phyloP scores from a whole-genome alignment of 441 rosid genomes.

The Hypseocharis bilobata region DNA sequence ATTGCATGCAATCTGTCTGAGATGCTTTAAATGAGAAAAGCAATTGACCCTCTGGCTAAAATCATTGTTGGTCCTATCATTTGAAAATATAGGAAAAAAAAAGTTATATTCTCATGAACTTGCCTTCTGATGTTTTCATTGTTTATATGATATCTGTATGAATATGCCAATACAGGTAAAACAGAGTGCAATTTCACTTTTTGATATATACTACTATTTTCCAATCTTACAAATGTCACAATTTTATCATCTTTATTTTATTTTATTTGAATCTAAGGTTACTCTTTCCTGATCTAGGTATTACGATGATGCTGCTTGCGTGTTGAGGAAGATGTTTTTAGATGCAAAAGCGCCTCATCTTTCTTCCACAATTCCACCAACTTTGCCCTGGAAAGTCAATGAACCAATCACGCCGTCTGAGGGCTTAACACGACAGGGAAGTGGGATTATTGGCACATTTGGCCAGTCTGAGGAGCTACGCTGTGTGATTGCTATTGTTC shows the following conservation, averaged over 20 bases:
- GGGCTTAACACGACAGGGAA: constrained; percentile 95
- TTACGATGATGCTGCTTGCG: constrained; percentile 98
- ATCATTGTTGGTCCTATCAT: no score
- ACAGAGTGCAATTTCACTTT: background rate
- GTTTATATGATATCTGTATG: background rate
- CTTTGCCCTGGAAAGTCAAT: constrained; percentile 87
- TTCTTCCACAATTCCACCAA: constrained; percentile 83
- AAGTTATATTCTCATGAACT: background rate
- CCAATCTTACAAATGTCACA: background rate
- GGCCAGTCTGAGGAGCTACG: constrained; percentile 98
- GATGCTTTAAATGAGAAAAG: no score
- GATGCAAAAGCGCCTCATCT: constrained; percentile 99
- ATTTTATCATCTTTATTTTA: constrained; percentile 11
- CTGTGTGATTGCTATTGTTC: constrained; percentile 89
- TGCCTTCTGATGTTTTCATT: background rate
- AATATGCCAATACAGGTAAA: background rate
- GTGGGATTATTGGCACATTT: constrained; percentile 91
- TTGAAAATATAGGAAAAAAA: no score
- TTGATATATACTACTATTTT: background rate
- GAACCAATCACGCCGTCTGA: constrained; percentile 76
- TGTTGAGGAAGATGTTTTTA: constrained; percentile 87
- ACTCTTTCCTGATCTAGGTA: constrained; percentile 43
- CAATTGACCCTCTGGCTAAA: no score
- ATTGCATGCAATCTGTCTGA: no score
- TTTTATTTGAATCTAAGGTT: constrained; percentile 13